Evolutionary conservation across 129 eudicot species (phyloP).

Genomic region (Solidago caesia): DNA sequence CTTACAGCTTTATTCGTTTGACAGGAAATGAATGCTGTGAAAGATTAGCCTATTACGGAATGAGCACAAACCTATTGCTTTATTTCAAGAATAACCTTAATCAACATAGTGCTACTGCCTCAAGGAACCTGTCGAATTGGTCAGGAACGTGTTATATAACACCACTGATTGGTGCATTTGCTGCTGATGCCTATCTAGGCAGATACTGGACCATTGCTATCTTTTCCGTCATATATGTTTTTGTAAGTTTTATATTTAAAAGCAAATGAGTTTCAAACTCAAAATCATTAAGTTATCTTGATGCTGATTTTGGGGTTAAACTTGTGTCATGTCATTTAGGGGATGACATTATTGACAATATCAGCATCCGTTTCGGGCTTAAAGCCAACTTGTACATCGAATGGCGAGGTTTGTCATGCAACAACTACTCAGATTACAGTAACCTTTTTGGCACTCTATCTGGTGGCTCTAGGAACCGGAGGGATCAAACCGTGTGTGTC

Average conservation of each 20-base stretch:
- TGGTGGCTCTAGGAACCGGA: constrained; percentile 70
- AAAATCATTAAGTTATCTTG: neutral
- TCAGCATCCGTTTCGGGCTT: constrained; percentile 63
- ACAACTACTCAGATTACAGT: constrained; percentile 33
- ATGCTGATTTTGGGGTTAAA: neutral
- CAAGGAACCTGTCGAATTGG: constrained; percentile 72
- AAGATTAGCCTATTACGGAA: constrained; percentile 81
- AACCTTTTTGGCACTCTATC: constrained; percentile 48
- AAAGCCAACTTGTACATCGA: constrained; percentile 44
- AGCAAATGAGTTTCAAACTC: neutral
- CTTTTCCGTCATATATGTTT: constrained; percentile 62
- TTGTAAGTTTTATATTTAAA: constrained; percentile 38
- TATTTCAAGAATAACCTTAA: constrained; percentile 53
- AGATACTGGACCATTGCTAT: constrained; percentile 81
- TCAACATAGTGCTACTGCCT: constrained; percentile 62
- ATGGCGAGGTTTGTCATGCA: constrained; percentile 40
- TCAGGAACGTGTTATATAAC: constrained; percentile 78
- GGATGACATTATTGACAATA: constrained; percentile 62
- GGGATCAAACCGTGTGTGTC: constrained; percentile 78
- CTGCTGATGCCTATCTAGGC: constrained; percentile 80
- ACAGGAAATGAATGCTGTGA: constrained; percentile 84
- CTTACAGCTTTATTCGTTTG: neutral
- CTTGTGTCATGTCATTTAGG: constrained; percentile 39
- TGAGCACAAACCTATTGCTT: constrained; percentile 65
- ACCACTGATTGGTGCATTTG: constrained; percentile 73